Conservation (phyloP, 495 filamentous ascomycete species). For the Tricharina praecox region DNA sequence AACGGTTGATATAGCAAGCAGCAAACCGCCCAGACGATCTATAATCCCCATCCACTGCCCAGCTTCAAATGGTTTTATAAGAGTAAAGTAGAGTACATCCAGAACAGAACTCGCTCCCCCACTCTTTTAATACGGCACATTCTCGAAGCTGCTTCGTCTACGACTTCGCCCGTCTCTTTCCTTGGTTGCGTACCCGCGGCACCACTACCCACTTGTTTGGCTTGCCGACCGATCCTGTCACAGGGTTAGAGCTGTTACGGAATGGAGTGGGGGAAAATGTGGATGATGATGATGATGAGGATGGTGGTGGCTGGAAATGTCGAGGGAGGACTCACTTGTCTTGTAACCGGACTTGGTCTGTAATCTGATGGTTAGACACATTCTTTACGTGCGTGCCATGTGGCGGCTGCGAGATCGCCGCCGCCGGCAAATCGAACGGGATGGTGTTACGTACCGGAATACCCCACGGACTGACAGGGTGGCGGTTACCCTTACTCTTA, state of each 20-base stretch:
- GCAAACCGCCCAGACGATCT: no score
- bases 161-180: constrained; percentile 36
- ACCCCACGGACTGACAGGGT: constrained; percentile 92
- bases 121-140: no score
- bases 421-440: not conserved
- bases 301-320: not conserved
- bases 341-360: constrained; percentile 91
- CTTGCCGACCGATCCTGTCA: constrained; percentile 39
- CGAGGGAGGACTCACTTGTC: constrained; percentile 44
- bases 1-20: no score
- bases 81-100: no score
- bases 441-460: constrained; percentile 49
- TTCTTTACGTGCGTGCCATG: not conserved
- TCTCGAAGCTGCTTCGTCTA: no score
- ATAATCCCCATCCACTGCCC: no score
- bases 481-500: constrained; percentile 93
- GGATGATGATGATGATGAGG: no score
- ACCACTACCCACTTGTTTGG: constrained; percentile 68
- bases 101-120: no score
- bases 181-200: constrained; percentile 58
- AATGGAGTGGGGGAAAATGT: no score
- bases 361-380: not conserved
- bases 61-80: no score
- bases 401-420: not conserved
- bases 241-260: no score